These are phyloP conservation scores for Blastomyces gilchristii DNA, from an alignment of 2,329 filamentous ascomycete species.

Conservation along the genomic window DNA sequence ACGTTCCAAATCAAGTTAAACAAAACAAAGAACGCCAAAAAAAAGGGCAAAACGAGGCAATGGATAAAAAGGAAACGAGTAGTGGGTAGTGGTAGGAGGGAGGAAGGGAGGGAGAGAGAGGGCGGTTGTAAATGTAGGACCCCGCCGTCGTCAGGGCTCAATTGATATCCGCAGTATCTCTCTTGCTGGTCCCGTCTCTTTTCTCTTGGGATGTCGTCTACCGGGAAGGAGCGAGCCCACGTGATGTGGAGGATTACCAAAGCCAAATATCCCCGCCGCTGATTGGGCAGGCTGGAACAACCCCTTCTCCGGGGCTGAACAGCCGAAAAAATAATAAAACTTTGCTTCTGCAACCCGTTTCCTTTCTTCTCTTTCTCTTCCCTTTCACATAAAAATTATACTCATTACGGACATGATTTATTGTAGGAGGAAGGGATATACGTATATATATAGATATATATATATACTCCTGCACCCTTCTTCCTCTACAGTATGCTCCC, in stretches of 20 bases:
- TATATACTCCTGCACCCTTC: constrained; percentile 32
- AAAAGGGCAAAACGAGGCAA: constrained; percentile 13
- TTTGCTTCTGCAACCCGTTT: constrained; percentile 13
- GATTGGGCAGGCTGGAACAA: neutral
- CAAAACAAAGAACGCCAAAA: neutral
- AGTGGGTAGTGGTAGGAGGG: too few relatives aligned
- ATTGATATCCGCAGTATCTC: neutral
- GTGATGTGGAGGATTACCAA: constrained; percentile 21
- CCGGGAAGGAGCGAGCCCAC: neutral
- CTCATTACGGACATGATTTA: constrained; percentile 55
- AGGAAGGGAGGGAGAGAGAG: constrained; percentile 1
- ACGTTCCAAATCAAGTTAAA: neutral
- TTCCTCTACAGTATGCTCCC: constrained; percentile 54
- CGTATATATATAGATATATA: neutral
- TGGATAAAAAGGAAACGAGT: constrained; percentile 14
- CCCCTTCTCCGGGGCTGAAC: neutral
- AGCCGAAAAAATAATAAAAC: neutral
- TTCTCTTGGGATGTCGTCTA: neutral
- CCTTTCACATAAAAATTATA: constrained; percentile 33
- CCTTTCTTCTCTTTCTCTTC: constrained; percentile 26
- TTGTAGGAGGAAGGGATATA: constrained; percentile 48
- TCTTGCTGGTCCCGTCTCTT: neutral
- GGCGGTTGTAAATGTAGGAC: neutral
- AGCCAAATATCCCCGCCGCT: constrained; percentile 23
- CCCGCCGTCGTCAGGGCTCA: neutral